A percentile compares a stretch with the other conserved stretches of the same genome.
Evolutionary conservation across 139 green algal species (phyloP).

Genomic region (Deuterostichococcus epilithicus): DNA sequence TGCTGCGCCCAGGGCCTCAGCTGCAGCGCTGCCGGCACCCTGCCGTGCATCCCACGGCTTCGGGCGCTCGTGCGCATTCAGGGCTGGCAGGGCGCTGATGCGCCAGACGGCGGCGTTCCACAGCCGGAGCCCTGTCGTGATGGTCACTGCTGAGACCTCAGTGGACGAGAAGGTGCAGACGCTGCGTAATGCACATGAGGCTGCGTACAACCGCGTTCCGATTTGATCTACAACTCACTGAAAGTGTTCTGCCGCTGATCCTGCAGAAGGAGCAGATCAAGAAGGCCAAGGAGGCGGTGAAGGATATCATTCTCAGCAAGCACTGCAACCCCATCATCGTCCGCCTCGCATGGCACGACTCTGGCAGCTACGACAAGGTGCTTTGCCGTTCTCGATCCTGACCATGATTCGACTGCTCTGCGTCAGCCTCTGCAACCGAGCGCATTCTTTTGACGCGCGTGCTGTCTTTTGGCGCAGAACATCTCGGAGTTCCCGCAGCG

Average conservation of each 20-base stretch:
- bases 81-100: background rate
- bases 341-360: constrained; percentile 70
- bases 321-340: constrained; percentile 54
- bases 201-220: too few relatives aligned
- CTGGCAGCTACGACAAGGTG: constrained; percentile 65
- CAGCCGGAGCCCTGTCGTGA: background rate
- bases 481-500: constrained; percentile 48
- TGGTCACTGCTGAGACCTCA: background rate
- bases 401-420: background rate
- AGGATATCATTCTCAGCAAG: constrained; percentile 16
- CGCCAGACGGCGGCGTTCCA: background rate
- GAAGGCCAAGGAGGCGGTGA: background rate
- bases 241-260: too few relatives aligned
- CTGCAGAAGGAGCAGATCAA: background rate
- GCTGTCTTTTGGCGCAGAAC: constrained; percentile 29
- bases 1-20: background rate
- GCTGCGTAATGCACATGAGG: too few relatives aligned
- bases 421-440: background rate
- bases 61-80: too few relatives aligned
- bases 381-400: background rate
- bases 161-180: background rate
- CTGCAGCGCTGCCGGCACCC: background rate
- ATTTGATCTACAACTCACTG: too few relatives aligned
- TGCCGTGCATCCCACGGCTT: background rate
- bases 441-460: background rate